Evolutionary conservation across 345 rosid species (phyloP), one percentile per base, ranked within the genome.

Genomic region (Hibiscus syriacus): DNA sequence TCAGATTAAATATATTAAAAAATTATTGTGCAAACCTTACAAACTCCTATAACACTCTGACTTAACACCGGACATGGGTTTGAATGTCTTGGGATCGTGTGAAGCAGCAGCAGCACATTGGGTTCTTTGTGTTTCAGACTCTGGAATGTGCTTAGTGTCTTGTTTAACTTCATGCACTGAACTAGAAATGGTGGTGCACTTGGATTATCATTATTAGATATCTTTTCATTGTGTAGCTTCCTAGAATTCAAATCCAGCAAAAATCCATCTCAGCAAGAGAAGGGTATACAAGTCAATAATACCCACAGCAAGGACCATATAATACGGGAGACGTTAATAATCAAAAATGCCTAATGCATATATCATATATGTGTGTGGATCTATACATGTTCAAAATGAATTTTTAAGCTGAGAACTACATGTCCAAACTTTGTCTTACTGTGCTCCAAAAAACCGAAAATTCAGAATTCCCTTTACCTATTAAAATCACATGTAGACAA

Each of bases 141-240:
- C 78, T 64, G 74, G 72, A 29, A 74, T 68, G 52, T 68, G 70
- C 67, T 50, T 78, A 58, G 19, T 29, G 10, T 34, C 76, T 60
- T 76, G 80, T 66, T 80, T 75, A 45, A 86, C 83, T 79, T 87
- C 87, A 64, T 70, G 84, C 58, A 73, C 78, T 54, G 86, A 75
- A 76, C 80, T 78, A 64, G 83, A 79, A 85, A 75, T 45, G 96
- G 97, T 74, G 99, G 99, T 26, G 97, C 97, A 81, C 89, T 91
- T 8, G 97, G 95, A 72, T 86, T 68, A 72, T 84, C 92, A 46
- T 80, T 82, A 26, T 82, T 80, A 41, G 80, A 71, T 48, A 74
- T 74, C 59, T 75, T 80, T 17, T 74, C 80, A 57, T 75, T 76
- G 68, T 60, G 68, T 34, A 66, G 16, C 27, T 71, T 77, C 70